Percentiles rank a stretch among this genome's conserved stretches.
Evolutionary conservation across 2,329 filamentous ascomycete species (phyloP).

Genomic region (Fusarium metavorans): DNA sequence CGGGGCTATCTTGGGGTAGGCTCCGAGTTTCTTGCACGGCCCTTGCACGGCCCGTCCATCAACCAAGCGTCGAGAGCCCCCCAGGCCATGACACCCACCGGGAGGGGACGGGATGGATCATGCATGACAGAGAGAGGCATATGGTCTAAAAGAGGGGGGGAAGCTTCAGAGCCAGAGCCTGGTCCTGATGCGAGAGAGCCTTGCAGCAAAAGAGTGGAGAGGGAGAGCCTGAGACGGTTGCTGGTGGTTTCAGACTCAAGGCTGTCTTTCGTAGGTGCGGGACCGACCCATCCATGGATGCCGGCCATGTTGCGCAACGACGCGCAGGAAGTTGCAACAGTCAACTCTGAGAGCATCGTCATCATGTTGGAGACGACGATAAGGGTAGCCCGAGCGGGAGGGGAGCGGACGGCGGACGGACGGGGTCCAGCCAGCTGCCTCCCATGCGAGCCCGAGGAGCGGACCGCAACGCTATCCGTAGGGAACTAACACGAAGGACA

Average conservation of each 20-base stretch:
- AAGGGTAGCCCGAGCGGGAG: constrained; percentile 17
- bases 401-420: constrained; percentile 21
- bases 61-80: constrained; percentile 26
- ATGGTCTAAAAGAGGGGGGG: constrained; percentile 18
- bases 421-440: constrained; percentile 21
- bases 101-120: constrained; percentile 37
- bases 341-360: background rate
- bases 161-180: background rate
- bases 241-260: constrained; percentile 31
- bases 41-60: constrained; percentile 31
- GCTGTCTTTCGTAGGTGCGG: constrained; percentile 15
- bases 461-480: constrained; percentile 42
- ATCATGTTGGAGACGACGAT: background rate
- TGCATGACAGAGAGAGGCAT: constrained; percentile 37
- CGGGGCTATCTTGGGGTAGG: constrained; percentile 26
- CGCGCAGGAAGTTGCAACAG: background rate
- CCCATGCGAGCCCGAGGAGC: constrained; percentile 28
- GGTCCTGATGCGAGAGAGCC: constrained; percentile 8
- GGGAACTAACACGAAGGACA: constrained; percentile 30
- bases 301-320: constrained; percentile 3
- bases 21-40: constrained; percentile 35
- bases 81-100: constrained; percentile 22
- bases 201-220: constrained; percentile 13
- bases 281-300: constrained; percentile 5
- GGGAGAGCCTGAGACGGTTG: constrained; percentile 23